Base-by-base conservation (phyloP, 2,329 filamentous ascomycete species). In the Achaetomium macrosporum region DNA sequence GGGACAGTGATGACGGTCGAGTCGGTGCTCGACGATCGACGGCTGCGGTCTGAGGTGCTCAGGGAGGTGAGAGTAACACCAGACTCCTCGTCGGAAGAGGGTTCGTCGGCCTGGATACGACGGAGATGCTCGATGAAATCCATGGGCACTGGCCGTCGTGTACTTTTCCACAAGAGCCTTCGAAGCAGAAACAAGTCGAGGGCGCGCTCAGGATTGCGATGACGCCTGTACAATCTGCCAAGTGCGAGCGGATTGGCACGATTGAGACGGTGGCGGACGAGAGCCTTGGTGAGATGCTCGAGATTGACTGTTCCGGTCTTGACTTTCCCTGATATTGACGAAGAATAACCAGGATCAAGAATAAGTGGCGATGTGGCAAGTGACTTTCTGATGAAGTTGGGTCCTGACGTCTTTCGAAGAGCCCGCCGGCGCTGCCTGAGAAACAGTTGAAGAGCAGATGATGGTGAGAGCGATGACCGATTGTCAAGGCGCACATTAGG, bases 71-170 rank as follows among this genome's bases (percentile, higher is more conserved):
- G 41, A 5, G 42, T 13, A 33, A 42, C 30, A 20, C 48, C 39
- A 17, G 43, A 47, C 3, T 56, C 53, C 39, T 58, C 53, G 36
- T 56, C 54, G 10, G 48, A 54, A 19, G 51, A 54, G 5, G 44
- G 12, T 36, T 57, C 54, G 35, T 55, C 51, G 20, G 48, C 45
- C 46, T 57, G 54, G 30, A 51, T 35, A n/a, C 29, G 30, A 5
- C 53, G 53, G 13, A 58, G 35, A 7, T 49, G 29, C 7, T 51
- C 33, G 45, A 53, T 46, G 10, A 20, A 51, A 13, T 57, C 47
- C 54, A 53, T 54, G 33, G 25, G 44, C 42, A 41, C 40, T 33
- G 53, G 52, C 12, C 42, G 50, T 33, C 52, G 37, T 17, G 49
- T 35, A 10, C 33, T 50, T 47, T 44, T 57, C 54, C 54, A 58